phyloP scores from a whole-genome alignment of 768 basidiomycete genomes.

The Rhodotorula babjevae region DNA sequence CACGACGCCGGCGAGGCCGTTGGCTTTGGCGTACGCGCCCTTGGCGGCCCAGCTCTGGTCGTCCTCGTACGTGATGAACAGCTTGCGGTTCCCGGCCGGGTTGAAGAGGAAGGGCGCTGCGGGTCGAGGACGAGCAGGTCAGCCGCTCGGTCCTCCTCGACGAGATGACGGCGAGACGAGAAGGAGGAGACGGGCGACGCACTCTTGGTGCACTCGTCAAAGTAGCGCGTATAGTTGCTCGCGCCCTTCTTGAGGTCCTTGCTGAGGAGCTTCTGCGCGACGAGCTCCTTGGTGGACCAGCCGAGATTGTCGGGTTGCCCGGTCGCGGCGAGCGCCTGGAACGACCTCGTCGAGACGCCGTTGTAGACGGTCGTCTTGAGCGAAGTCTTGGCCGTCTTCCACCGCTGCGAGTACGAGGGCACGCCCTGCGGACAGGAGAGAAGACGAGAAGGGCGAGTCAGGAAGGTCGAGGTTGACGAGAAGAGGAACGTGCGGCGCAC shows the following conservation, averaged over 20 bases:
- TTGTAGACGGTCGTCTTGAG: conserved; percentile 26
- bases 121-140: neutral
- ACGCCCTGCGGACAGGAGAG: conserved; percentile 13
- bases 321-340: conserved; percentile 9
- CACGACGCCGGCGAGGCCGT: conserved; percentile 29
- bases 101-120: conserved; percentile 29
- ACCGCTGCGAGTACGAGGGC: conserved; percentile 25
- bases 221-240: conserved; percentile 17
- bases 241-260: conserved; percentile 11
- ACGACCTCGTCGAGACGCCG: conserved; percentile 1
- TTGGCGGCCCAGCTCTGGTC: conserved; percentile 4
- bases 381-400: conserved; percentile 10
- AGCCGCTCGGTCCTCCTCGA: too few species aligned
- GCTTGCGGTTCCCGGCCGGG: neutral
- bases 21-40: conserved; percentile 10
- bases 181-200: neutral
- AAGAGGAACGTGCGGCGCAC: conserved; percentile 1
- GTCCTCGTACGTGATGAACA: conserved; percentile 28
- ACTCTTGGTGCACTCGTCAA: neutral
- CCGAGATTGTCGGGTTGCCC: neutral
- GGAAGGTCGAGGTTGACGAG: neutral
- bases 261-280: conserved; percentile 6
- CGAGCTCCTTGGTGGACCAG: neutral
- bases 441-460: neutral
- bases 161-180: neutral